Evolutionary conservation across 1,139 yeast species (phyloP), one percentile per base, ranked within the genome.

Genomic region (Yamadazyma sp.): DNA sequence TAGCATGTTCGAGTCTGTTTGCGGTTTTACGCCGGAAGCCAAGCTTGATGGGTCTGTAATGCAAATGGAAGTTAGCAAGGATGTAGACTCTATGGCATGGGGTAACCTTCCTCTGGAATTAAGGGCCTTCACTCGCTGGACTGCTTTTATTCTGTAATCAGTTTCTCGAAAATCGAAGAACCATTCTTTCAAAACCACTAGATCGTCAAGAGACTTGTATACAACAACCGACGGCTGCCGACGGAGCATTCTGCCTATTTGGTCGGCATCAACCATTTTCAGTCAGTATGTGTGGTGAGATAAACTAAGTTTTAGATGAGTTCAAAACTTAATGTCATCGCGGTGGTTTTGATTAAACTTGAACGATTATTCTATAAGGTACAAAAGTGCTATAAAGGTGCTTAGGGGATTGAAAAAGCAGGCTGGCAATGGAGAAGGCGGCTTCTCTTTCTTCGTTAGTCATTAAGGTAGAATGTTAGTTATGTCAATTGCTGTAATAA

Each of bases 21-120:
- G 31, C 8, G 31, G 21, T 9, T 6, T 8, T 15, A 14, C 21
- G 12, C 17, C 18, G 8, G 29, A 16, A 8, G 32, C 29, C 20
- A 27, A 9, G 14, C 15, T 27, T 33, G 1, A 43, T 38, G 67
- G 73, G 47, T 79, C 88, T 25, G 64, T 54, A 8, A 82, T 48
- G 2, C 64, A 51, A 0, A 83, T 73, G 5, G 86, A 72, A 0
- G 82, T 74, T 12, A 89, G 54, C 35, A 77, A 62, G 0, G 84
- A 73, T 0, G 96, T 88, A 23, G 82, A 67, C 39, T 69, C 75
- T 20, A 71, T 56, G 2, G 70, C 75, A 49, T 71, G 77, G 3
- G 77, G 76, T n/a, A 71, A 40, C 44, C 57, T 60, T 10, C 75
- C 76, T 39, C 76, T 53, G 6, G 72, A 60, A 16, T 53, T 50